Evolutionary conservation across 371 early-diverging fungal species (phyloP).

Genomic region (Choanephora cucurbitarum): DNA sequence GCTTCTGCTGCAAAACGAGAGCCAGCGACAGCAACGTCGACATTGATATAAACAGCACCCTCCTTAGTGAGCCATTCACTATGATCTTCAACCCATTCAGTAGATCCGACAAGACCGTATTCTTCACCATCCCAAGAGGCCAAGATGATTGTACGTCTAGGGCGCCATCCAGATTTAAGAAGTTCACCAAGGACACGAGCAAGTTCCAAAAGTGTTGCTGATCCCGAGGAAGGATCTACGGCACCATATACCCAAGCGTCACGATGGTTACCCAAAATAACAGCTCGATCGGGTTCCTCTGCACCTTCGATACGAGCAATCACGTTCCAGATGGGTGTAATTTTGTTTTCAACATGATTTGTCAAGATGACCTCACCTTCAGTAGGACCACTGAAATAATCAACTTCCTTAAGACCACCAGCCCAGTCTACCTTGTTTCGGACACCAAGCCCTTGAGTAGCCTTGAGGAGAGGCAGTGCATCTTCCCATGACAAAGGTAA

Average conservation of each 20-base stretch:
- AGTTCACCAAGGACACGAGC: conserved; percentile 59
- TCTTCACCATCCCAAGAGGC: conserved; percentile 78
- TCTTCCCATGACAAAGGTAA: conserved; percentile 71
- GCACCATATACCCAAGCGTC: conserved; percentile 76
- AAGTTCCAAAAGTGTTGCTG: conserved; percentile 61
- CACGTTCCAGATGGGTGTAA: conserved; percentile 68
- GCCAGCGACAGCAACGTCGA: conserved; percentile 59
- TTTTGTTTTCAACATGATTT: conserved; percentile 56
- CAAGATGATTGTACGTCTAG: conserved; percentile 63
- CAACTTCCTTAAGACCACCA: conserved; percentile 52
- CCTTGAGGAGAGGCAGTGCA: conserved; percentile 60
- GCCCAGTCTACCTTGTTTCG: conserved; percentile 43
- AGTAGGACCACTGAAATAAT: conserved; percentile 62
- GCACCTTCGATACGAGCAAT: conserved; percentile 63
- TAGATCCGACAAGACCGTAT: conserved; percentile 68
- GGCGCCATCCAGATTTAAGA: conserved; percentile 63
- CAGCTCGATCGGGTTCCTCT: conserved; percentile 55
- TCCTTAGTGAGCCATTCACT: conserved; percentile 55
- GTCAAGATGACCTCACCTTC: conserved; percentile 55
- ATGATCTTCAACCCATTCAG: conserved; percentile 75
- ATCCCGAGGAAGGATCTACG: conserved; percentile 68
- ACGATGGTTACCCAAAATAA: conserved; percentile 58
- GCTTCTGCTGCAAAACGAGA: conserved; percentile 50
- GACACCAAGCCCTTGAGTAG: conserved; percentile 52
- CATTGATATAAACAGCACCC: conserved; percentile 64